Evolutionary conservation across 202 grass and related monocot species (phyloP).

Genomic region (Eragrostis tef): DNA sequence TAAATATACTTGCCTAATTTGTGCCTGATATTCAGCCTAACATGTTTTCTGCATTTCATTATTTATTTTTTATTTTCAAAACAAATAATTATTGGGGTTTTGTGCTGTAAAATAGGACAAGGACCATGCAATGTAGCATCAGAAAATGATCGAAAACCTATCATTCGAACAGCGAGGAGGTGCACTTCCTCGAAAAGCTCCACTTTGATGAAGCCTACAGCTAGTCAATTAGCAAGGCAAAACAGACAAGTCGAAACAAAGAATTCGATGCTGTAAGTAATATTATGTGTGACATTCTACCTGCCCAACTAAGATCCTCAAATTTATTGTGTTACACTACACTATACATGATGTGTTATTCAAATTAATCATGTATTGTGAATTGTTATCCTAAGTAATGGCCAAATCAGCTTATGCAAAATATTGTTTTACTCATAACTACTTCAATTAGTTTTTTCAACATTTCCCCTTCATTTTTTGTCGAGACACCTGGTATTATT

Average conservation of each 20-base stretch:
- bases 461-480: slow-evolving; percentile 9
- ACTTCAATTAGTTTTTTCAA: neutral
- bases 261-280: slow-evolving; percentile 53
- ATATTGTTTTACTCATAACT: neutral
- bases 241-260: slow-evolving; percentile 46
- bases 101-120: slow-evolving; percentile 45
- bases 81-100: neutral
- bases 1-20: neutral
- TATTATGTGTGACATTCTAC: slow-evolving; percentile 16
- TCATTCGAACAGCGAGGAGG: slow-evolving; percentile 43
- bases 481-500: neutral
- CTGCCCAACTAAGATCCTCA: neutral
- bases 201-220: slow-evolving; percentile 92
- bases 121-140: slow-evolving; percentile 36
- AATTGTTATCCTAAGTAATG: neutral
- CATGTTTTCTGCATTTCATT: neutral
- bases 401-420: neutral
- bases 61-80: neutral
- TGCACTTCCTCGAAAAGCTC: slow-evolving; percentile 57
- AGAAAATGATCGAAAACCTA: slow-evolving; percentile 48
- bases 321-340: neutral
- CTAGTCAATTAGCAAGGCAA: slow-evolving; percentile 85
- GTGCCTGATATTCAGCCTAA: slow-evolving; percentile 7
- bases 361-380: slow-evolving; percentile 13
- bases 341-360: neutral